A percentile compares a stretch with the other conserved stretches of the same genome.
These are phyloP conservation scores for Xylariaceae sp. DNA, from an alignment of 2,329 filamentous ascomycete genomes.

Conservation along the genomic window DNA sequence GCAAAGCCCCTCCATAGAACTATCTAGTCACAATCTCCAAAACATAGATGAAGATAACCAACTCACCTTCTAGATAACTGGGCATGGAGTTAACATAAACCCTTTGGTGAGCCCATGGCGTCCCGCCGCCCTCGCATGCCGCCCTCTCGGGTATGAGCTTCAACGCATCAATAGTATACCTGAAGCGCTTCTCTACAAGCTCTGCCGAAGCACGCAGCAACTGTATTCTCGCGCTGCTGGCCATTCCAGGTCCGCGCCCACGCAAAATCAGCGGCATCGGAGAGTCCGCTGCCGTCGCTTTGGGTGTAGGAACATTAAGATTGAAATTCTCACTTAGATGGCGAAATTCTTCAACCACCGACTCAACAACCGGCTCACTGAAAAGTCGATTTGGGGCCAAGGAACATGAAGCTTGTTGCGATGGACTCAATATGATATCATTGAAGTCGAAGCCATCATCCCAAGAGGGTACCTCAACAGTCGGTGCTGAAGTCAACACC, in stretches of 20 bases:
- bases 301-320: no score
- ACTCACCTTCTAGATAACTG: constrained; percentile 13
- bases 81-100: constrained; percentile 20
- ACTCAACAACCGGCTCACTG: constrained; percentile 5
- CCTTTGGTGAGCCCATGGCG: constrained; percentile 17
- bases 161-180: constrained; percentile 13
- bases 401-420: constrained; percentile 4
- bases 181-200: constrained; percentile 13
- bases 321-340: no score
- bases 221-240: constrained; percentile 4
- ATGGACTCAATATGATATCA: constrained; percentile 2
- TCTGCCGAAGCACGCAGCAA: constrained; percentile 9
- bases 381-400: constrained; percentile 9
- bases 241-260: not conserved
- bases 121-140: constrained; percentile 11
- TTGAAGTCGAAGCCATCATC: constrained; percentile 15
- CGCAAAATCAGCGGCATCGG: constrained; percentile 9
- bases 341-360: constrained; percentile 3
- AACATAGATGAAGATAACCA: not conserved
- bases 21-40: not conserved
- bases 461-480: constrained; percentile 9
- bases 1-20: not conserved
- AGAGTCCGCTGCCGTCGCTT: not conserved
- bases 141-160: constrained; percentile 13
- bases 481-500: constrained; percentile 1